A percentile compares a stretch with the other conserved stretches of the same genome.
Conservation (phyloP, 257 asterid genomes). For the Catharanthus roseus region DNA sequence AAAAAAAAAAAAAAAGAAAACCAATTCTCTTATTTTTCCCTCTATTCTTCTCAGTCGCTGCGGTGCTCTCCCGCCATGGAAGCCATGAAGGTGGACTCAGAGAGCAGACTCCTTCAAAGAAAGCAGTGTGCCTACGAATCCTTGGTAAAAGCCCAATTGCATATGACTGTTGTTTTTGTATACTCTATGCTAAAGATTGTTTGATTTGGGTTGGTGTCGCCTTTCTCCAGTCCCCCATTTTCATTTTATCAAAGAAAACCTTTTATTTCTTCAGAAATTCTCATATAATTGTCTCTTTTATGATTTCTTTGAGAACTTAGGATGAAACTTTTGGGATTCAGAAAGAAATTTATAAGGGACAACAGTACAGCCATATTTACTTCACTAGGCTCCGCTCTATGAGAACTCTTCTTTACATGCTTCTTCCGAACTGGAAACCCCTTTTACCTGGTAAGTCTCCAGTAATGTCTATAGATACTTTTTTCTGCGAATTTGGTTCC, state of each 20-base stretch:
- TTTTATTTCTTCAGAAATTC: background rate
- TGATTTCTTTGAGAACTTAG: conserved; percentile 24
- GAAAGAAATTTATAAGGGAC: conserved; percentile 83
- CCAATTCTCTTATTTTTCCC: too few relatives aligned
- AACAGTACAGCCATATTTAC: conserved; percentile 94
- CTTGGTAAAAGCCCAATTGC: conserved; percentile 34
- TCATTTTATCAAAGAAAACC: background rate
- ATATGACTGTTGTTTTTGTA: background rate
- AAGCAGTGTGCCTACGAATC: conserved; percentile 57
- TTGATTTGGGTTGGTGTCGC: background rate
- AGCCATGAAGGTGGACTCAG: conserved; percentile 56
- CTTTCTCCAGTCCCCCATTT: background rate
- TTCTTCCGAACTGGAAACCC: conserved; percentile 85
- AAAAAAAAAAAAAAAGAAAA: too few relatives aligned
- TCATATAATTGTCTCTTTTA: background rate
- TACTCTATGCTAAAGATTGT: background rate
- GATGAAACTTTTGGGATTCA: conserved; percentile 65
- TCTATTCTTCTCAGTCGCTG: conserved; percentile 8
- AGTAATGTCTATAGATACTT: background rate
- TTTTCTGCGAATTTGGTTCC: background rate
- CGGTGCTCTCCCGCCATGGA: conserved; percentile 59
- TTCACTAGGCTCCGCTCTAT: conserved; percentile 85
- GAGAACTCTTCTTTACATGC: conserved; percentile 86
- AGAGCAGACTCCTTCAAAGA: conserved; percentile 39
- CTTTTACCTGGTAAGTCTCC: conserved; percentile 53